These are phyloP conservation scores for Cocos nucifera DNA, from an alignment of 176 grass and related monocot genomes.

Conservation along the genomic window DNA sequence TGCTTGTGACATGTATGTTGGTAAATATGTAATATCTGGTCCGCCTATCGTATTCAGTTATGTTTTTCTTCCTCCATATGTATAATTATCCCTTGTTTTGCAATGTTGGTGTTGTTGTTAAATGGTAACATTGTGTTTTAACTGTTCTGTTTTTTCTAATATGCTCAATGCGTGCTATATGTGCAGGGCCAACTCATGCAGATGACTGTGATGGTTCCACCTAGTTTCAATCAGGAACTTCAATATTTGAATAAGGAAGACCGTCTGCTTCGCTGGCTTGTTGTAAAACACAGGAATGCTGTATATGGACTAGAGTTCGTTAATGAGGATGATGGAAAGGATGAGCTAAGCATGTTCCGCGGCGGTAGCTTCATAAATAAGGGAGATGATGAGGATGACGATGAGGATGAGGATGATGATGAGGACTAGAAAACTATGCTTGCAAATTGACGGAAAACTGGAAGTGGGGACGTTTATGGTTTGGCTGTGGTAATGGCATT, in stretches of 20 bases:
- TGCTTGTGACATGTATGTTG: too few relatives aligned
- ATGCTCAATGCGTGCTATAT: conserved; percentile 4
- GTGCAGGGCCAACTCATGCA: conserved; percentile 90
- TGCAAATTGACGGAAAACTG: too few relatives aligned
- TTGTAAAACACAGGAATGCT: conserved; percentile 77
- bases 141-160: too few relatives aligned
- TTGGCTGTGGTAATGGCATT: too few relatives aligned
- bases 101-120: too few relatives aligned
- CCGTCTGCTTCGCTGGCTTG: conserved; percentile 66
- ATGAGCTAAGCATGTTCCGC: conserved; percentile 33
- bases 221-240: conserved; percentile 67
- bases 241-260: conserved; percentile 97
- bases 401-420: conserved; percentile 23
- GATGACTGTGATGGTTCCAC: conserved; percentile 90
- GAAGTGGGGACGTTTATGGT: too few relatives aligned
- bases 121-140: too few relatives aligned
- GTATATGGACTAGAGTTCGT: conserved; percentile 71
- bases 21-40: too few relatives aligned
- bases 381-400: conserved; percentile 4
- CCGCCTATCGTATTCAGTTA: too few relatives aligned
- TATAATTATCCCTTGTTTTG: too few relatives aligned
- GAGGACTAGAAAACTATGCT: too few relatives aligned
- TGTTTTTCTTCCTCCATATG: too few relatives aligned
- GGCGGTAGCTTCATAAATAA: conserved; percentile 12
- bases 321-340: conserved; percentile 42